These are phyloP conservation scores for Garcia nutans DNA, from an alignment of 345 rosid species.

Conservation along the genomic window DNA sequence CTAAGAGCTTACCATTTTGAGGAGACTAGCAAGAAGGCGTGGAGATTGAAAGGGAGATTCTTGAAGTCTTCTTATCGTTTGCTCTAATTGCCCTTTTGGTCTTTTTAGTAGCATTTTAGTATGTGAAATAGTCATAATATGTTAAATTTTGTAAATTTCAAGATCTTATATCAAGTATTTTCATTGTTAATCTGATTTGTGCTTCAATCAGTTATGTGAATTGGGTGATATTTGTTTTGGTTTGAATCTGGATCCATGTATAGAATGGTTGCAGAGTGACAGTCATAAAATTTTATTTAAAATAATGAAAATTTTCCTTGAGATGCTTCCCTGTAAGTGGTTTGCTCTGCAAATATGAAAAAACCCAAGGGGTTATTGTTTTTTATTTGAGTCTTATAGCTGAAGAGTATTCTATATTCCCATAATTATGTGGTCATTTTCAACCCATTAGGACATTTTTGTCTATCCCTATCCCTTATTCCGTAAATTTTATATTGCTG, in stretches of 20 bases:
- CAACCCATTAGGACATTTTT: slow-evolving; percentile 30
- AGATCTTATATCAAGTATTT: slow-evolving; percentile 7
- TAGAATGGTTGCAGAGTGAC: neutral
- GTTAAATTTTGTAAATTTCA: slow-evolving; percentile 19
- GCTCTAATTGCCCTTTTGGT: neutral
- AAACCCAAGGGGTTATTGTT: slow-evolving; percentile 21
- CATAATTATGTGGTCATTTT: slow-evolving; percentile 24
- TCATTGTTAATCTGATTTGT: neutral
- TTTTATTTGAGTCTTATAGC: neutral
- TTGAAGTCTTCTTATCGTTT: slow-evolving; percentile 26
- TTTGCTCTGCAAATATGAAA: slow-evolving; percentile 25
- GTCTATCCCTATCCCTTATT: slow-evolving; percentile 20
- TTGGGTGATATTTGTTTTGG: slow-evolving; percentile 5
- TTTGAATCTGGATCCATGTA: slow-evolving; percentile 5
- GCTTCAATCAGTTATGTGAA: neutral
- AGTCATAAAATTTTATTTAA: neutral
- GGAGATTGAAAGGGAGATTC: slow-evolving; percentile 20
- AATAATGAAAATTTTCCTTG: neutral
- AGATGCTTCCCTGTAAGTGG: slow-evolving; percentile 18
- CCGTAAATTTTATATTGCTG: slow-evolving; percentile 16
- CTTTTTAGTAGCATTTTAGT: slow-evolving; percentile 18
- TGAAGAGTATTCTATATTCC: slow-evolving; percentile 6
- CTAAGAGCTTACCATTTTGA: slow-evolving; percentile 89
- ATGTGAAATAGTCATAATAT: slow-evolving; percentile 26
- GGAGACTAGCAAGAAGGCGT: slow-evolving; percentile 5